A percentile compares a stretch with the other conserved stretches of the same genome.
Conservation (phyloP, 805 yeast genomes). For the Zygotorulaspora sp. region DNA sequence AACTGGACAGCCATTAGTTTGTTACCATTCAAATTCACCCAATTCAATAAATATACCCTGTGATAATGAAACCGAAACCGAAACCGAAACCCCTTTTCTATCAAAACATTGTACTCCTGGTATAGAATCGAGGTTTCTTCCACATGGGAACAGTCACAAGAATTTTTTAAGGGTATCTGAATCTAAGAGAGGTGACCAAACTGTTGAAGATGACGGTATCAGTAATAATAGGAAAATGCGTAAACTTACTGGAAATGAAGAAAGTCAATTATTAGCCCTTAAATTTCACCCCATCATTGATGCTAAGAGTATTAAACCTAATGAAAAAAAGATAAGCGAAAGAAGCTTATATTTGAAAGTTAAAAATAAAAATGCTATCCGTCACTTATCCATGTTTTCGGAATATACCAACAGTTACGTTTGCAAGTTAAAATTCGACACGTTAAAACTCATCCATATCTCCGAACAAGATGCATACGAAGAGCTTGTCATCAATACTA, state of each 20-base stretch:
- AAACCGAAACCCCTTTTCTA: too few species aligned
- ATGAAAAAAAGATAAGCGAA: too few species aligned
- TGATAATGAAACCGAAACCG: too few species aligned
- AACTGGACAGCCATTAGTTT: too few species aligned
- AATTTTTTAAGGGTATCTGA: too few species aligned
- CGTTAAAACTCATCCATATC: neutral
- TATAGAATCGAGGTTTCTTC: too few species aligned
- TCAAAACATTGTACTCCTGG: too few species aligned
- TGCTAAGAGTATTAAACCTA: neutral
- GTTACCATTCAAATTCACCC: too few species aligned
- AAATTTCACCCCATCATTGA: neutral
- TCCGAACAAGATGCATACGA: constrained; percentile 9
- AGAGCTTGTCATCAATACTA: constrained; percentile 8
- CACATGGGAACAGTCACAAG: too few species aligned
- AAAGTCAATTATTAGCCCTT: neutral
- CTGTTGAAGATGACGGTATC: neutral
- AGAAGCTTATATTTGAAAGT: too few species aligned
- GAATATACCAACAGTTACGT: constrained; percentile 17
- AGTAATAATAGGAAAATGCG: constrained; percentile 1
- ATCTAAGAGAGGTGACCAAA: too few species aligned
- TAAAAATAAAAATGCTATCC: neutral
- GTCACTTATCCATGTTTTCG: constrained; percentile 8
- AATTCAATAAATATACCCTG: too few species aligned
- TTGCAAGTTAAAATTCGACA: neutral
- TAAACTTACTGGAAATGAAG: constrained; percentile 1